Base-by-base conservation (phyloP, 2,329 filamentous ascomycete genomes). In the Metarhizium album region DNA sequence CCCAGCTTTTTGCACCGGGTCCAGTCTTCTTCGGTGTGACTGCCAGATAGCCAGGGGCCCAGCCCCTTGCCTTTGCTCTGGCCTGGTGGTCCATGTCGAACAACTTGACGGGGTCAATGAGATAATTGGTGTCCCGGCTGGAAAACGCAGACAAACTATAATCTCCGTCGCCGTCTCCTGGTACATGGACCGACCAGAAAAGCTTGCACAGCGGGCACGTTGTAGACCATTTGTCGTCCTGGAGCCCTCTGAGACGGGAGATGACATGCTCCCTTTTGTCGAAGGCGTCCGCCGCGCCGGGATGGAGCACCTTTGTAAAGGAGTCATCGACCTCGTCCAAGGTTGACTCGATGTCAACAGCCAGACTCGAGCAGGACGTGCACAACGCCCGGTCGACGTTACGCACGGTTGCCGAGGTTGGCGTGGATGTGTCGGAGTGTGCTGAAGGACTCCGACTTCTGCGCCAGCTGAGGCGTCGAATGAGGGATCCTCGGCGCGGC, bases 171-270 rank as follows among this genome's bases (percentile, higher is more conserved):
- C 62, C 64, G 13, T 62, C 50, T n/a, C 62, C 59, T 3, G 62
- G 57, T 8, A 67, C 60, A 42, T 65, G 65, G 1, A 67, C 60
- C 4, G 62, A 60, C 53, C 61, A 59, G 3, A 67, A 66, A 7
- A 67, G 57, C 54, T 61, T 65, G 57, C 65, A 67, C 4, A 67
- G 58, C 3, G 65, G 65, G 33, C 65, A 67, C 47, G 64, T 64
- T 42, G 64, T 60, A 0, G 58, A 56, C 62, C 62, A 64, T 35
- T 62, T 61, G 48, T 64, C 60, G 49, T 66, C 62, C 24, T 64
- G 62, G 3, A 67, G 57, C 18, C 60, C 59, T 33, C 56, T 57
- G 35, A 67, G 56, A 0, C 56, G 57, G 0, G 59, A 56, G 16
- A 67, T 46, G 0, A 64, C 58, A 46, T 63, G 57, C 53, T 66